Conservation (phyloP, 805 yeast genomes). For the Zygosaccharomyces pseudorouxii region DNA sequence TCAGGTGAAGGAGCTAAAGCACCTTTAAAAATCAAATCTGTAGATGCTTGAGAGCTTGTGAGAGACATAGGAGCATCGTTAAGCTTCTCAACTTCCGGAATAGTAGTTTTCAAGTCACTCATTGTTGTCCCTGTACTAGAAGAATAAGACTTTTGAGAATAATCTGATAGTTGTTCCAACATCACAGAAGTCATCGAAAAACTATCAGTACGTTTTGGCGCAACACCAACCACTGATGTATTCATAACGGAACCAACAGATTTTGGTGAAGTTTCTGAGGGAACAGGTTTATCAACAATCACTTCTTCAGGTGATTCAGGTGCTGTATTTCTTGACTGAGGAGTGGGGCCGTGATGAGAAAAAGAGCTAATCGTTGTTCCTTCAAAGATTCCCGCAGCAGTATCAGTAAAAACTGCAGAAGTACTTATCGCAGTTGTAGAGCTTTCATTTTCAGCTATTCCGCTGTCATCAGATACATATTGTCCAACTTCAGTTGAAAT, state of each 20-base stretch:
- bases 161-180: too few species aligned
- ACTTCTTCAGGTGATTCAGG: not conserved
- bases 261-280: not conserved
- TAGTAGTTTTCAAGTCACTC: not conserved
- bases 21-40: not conserved
- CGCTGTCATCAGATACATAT: not conserved
- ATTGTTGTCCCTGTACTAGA: too few species aligned
- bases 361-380: not conserved
- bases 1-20: not conserved
- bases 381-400: not conserved
- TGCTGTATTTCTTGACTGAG: not conserved
- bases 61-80: not conserved
- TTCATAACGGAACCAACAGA: not conserved
- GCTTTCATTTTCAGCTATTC: not conserved
- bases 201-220: not conserved
- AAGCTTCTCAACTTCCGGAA: not conserved
- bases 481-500: not conserved
- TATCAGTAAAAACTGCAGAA: not conserved
- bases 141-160: too few species aligned
- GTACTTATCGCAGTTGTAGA: not conserved
- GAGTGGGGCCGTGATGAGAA: conserved; percentile 3
- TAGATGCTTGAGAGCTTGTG: not conserved
- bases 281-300: not conserved
- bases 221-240: not conserved
- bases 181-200: not conserved